phyloP scores from a whole-genome alignment of 441 rosid genomes.

The Corymbia calophylla region DNA sequence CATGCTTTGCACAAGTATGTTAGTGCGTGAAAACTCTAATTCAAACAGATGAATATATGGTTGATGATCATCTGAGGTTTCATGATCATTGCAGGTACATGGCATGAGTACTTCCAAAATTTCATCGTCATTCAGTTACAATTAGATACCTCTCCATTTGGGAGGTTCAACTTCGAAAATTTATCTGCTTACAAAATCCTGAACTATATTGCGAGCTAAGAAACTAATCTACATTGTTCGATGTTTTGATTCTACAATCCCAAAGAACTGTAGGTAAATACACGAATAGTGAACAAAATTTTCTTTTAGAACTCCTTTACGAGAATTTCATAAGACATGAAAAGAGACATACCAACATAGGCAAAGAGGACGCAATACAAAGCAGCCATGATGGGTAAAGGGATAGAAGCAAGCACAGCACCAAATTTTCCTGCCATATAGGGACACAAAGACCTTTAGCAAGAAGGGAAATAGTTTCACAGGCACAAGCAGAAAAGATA shows the following conservation, averaged over 20 bases:
- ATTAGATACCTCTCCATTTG: neutral
- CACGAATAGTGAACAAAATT: neutral
- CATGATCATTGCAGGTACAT: neutral
- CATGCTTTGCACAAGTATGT: neutral
- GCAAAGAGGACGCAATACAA: conserved; percentile 70
- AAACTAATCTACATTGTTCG: neutral
- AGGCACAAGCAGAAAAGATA: neutral
- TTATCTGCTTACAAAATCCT: neutral
- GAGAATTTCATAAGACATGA: neutral
- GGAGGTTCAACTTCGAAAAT: neutral
- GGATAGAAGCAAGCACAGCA: conserved; percentile 79
- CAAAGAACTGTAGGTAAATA: neutral
- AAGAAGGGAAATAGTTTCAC: neutral
- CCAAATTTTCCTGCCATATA: conserved; percentile 65
- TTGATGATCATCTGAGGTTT: neutral
- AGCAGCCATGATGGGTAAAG: conserved; percentile 77
- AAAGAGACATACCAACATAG: conserved; percentile 57
- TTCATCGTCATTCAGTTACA: neutral
- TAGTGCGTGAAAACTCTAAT: neutral
- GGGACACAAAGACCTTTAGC: neutral
- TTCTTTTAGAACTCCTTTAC: neutral
- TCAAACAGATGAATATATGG: neutral
- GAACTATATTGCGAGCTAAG: neutral
- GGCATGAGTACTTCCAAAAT: neutral
- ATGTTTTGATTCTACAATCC: neutral